Conservation (phyloP, 805 yeast species). For the Blastobotrys terrestris region DNA sequence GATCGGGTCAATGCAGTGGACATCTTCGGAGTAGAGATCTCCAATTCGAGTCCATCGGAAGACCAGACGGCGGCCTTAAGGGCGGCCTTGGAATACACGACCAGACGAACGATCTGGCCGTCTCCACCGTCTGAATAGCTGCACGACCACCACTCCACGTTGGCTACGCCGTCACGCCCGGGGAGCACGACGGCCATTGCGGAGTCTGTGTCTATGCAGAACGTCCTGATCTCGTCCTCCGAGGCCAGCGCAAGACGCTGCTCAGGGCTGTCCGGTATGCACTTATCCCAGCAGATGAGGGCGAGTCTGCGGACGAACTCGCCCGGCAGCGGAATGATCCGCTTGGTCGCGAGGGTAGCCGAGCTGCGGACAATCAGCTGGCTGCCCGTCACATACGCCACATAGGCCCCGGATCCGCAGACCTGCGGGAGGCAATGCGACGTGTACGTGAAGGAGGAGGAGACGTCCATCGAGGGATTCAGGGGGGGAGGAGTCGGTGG, state of each 20-base stretch:
- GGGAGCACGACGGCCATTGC: constrained; percentile 11
- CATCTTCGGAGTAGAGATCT: constrained; percentile 12
- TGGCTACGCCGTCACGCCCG: constrained; percentile 10
- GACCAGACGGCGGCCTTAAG: constrained; percentile 16
- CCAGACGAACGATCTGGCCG: constrained; percentile 15
- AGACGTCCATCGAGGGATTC: constrained; percentile 5
- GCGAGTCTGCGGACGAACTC: constrained; percentile 11
- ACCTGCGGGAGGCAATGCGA: constrained; percentile 12
- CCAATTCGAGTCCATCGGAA: constrained; percentile 18
- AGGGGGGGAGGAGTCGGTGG: not conserved
- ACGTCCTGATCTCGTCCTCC: constrained; percentile 12
- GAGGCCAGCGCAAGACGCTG: constrained; percentile 18
- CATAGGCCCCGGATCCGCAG: constrained; percentile 13
- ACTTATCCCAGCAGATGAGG: constrained; percentile 17
- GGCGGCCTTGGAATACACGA: constrained; percentile 7
- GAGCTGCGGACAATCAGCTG: constrained; percentile 16
- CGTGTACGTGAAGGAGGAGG: constrained; percentile 11
- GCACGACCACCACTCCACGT: constrained; percentile 16
- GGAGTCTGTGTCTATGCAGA: constrained; percentile 7
- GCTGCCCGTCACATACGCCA: constrained; percentile 17
- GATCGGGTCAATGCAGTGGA: not conserved
- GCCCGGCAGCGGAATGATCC: constrained; percentile 9
- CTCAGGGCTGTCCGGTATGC: constrained; percentile 10
- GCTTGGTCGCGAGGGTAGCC: constrained; percentile 14
- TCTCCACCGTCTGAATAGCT: constrained; percentile 1